Evolutionary conservation across 805 yeast genomes (phyloP), one percentile per base, ranked within the genome.

Genomic region (Candida argentea): DNA sequence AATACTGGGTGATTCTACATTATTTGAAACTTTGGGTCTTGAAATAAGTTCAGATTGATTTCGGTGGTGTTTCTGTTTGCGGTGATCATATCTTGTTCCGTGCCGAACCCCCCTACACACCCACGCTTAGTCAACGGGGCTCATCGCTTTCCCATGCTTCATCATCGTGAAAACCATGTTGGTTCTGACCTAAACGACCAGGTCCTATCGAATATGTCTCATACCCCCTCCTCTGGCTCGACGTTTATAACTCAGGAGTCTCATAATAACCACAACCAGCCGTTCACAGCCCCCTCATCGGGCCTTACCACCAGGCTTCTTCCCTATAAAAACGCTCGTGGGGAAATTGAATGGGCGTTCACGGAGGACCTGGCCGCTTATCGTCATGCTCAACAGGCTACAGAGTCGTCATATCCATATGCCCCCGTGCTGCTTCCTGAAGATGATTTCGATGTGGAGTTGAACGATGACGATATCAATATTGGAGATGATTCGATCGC

Each of bases 281-380:
- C n/a, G n/a, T n/a, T n/a, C n/a, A n/a, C n/a, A n/a, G n/a, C n/a
- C n/a, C n/a, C n/a, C n/a, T n/a, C n/a, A n/a, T 70, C 76, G 7
- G 60, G 63, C 11, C 40, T 56, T 27, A 57, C 70, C 20, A 56
- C 75, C 2, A 56, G 68, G 29, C 53, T 70, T 25, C 48, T 69
- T n/a, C 73, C 77, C 4, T 57, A 63, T 36, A 67, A 65, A 27
- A 71, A 70, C 39, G 50, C 46, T 10, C 57, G 61, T 19, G 82
- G 80, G 3, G 73, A 70, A 36, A 60, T 73, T 10, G 75, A 70
- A 31, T 74, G 78, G 72, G 61, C 62, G 10, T 61, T 74, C 31
- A 62, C 67, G 14, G 73, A 69, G 23, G 66, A 61, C 35, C 25
- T 43, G 8, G 27, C 30, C 19, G 46, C 40, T 8, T 52, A 51